Percentiles rank a stretch among this genome's conserved stretches.
phyloP scores from a whole-genome alignment of 257 asterid genomes.

The Asclepias syriaca region DNA sequence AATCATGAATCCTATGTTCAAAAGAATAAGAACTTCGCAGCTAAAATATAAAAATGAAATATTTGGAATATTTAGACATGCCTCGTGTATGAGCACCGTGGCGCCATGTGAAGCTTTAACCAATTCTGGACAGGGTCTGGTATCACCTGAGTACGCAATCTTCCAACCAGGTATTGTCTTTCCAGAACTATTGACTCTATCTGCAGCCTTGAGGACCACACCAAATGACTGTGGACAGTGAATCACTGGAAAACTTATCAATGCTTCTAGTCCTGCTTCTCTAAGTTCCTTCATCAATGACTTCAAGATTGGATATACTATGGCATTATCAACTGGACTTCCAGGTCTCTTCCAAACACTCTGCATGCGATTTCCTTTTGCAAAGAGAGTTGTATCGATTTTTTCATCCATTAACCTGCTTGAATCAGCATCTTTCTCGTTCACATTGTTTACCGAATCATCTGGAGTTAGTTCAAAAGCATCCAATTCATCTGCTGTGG shows the following conservation, averaged over 20 bases:
- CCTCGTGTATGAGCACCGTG: conserved; percentile 89
- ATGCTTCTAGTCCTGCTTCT: conserved; percentile 64
- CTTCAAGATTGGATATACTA: conserved; percentile 36
- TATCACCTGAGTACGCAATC: conserved; percentile 93
- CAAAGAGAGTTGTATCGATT: conserved; percentile 39
- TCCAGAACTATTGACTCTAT: conserved; percentile 45
- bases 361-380: conserved; percentile 69
- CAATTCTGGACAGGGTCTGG: conserved; percentile 90
- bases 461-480: conserved; percentile 38
- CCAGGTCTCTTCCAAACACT: conserved; percentile 57
- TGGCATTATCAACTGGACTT: conserved; percentile 35
- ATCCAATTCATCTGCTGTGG: conserved; percentile 53
- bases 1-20: not conserved
- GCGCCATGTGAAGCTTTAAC: conserved; percentile 70
- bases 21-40: not conserved
- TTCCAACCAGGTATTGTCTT: conserved; percentile 87
- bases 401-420: conserved; percentile 14
- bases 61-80: conserved; percentile 10
- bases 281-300: conserved; percentile 41
- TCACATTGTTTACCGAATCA: conserved; percentile 2
- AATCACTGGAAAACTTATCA: conserved; percentile 75
- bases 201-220: conserved; percentile 52
- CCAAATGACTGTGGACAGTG: conserved; percentile 93
- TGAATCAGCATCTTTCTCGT: conserved; percentile 17
- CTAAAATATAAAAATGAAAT: not conserved